Conservation (phyloP, 108 stramenopile genomes). For the Nannochloropsis oceanica region DNA sequence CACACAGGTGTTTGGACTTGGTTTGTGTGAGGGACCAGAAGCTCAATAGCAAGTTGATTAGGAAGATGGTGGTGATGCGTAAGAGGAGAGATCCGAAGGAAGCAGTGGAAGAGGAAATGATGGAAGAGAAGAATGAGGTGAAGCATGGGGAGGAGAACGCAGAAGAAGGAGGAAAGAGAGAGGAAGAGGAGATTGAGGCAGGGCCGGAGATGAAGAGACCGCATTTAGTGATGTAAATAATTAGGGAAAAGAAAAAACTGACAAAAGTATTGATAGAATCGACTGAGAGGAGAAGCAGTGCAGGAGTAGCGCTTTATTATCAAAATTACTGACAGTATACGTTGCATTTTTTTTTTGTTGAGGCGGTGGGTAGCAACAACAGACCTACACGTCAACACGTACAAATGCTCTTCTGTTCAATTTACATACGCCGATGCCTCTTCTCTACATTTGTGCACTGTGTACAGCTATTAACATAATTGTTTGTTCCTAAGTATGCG, state of each 20-base stretch:
- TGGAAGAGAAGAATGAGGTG: background rate
- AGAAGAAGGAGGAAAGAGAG: background rate
- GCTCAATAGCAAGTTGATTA: constrained; percentile 8
- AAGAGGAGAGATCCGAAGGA: background rate
- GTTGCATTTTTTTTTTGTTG: no score
- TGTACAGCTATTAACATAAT: no score
- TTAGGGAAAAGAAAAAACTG: background rate
- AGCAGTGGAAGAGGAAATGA: background rate
- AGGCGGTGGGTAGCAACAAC: no score
- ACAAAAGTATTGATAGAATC: background rate
- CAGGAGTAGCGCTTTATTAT: no score
- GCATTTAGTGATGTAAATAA: background rate
- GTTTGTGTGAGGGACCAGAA: constrained; percentile 65
- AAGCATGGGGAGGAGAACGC: background rate
- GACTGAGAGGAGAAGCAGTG: no score
- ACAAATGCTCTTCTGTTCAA: no score
- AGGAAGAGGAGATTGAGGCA: background rate
- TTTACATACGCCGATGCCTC: no score
- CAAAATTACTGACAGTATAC: no score
- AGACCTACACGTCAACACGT: no score
- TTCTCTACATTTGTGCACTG: no score
- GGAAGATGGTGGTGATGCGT: background rate
- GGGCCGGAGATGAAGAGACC: background rate
- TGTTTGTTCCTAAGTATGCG: no score
- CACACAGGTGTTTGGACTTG: constrained; percentile 58